Base-by-base conservation (phyloP, 495 filamentous ascomycete genomes). In the Tuber borchii region DNA sequence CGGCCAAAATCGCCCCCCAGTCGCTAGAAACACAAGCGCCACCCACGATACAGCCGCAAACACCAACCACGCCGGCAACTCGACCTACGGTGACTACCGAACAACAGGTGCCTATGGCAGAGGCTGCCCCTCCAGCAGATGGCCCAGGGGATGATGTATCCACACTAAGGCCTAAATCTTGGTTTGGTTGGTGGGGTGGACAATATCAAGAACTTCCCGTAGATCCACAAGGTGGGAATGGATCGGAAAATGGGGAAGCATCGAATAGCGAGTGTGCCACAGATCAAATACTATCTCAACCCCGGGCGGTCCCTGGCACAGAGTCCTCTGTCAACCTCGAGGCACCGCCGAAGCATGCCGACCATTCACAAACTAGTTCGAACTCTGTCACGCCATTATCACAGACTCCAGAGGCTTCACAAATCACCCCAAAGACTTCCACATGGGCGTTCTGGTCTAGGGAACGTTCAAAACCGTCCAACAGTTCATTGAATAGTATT, bases 111-210 rank as follows among this genome's bases (percentile, higher is more conserved):
- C 14, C 56, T 34, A 17, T 65, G 26, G 14, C 56, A 12, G 61
- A 51, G 34, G 73, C 78, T n/a, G 45, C 65, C 69, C 44, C 61
- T 44, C 70, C 75, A 34, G 26, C 26, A 31, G 78, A 79, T 75
- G 76, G 78, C 43, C 44, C 77, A 17, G 73, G 65, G 9, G 78
- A 79, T 73, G 71, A 39, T 75, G 42, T 51, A 10, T 19, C 71
- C 20, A 42, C 69, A 37, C 68, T 69, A 40, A 79, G 65, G 61
- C 73, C 80, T 42, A 82, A 71, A 39, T 82, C 80, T 51, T 82
- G 80, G 80, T 82, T 82, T 46, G 78, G 80, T 20, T 82, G 80
- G 80, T 80, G 76, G 56, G 78, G 75, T 34, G 75, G 76, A n/a
- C 73, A 72, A 65, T 65, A 65, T 65, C 56, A 34, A 56, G 72